These are phyloP conservation scores for Kodamaea anthophila DNA, from an alignment of 1,139 yeast genomes.

Conservation along the genomic window DNA sequence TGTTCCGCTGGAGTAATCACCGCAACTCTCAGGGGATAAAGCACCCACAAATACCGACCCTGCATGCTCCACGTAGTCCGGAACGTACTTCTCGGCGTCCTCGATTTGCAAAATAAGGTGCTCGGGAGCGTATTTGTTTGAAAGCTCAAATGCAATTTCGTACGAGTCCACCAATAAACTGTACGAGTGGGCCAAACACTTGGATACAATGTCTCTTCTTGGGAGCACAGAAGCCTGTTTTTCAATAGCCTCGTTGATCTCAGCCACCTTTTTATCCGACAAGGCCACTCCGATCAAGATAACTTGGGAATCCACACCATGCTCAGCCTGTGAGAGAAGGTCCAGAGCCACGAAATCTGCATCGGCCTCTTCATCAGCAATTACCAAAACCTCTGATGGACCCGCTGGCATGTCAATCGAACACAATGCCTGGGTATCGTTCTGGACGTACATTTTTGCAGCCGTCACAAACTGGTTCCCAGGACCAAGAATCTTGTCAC, in stretches of 20 bases:
- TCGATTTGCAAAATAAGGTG: constrained; percentile 88
- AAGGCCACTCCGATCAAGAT: constrained; percentile 79
- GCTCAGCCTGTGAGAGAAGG: constrained; percentile 95
- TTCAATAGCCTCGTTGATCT: constrained; percentile 75
- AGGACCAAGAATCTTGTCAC: constrained; percentile 96
- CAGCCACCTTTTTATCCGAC: constrained; percentile 50
- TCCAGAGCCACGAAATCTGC: constrained; percentile 96
- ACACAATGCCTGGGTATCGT: constrained; percentile 90
- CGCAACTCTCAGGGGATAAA: constrained; percentile 95
- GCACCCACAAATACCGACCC: constrained; percentile 97
- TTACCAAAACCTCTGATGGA: constrained; percentile 92
- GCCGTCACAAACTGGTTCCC: constrained; percentile 99
- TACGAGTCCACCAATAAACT: constrained; percentile 61
- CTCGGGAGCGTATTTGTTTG: constrained; percentile 94
- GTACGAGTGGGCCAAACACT: constrained; percentile 87
- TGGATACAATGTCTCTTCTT: constrained; percentile 86
- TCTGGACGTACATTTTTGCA: constrained; percentile 95
- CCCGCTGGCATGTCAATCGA: constrained; percentile 99
- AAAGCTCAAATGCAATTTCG: constrained; percentile 74
- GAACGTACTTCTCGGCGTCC: constrained; percentile 67
- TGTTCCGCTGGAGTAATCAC: constrained; percentile 96
- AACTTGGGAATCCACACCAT: constrained; percentile 96
- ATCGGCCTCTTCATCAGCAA: constrained; percentile 83
- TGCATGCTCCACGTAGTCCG: constrained; percentile 74
- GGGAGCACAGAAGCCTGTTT: constrained; percentile 83